Conservation (phyloP, 257 asterid species). For the Nicotiana undulata region DNA sequence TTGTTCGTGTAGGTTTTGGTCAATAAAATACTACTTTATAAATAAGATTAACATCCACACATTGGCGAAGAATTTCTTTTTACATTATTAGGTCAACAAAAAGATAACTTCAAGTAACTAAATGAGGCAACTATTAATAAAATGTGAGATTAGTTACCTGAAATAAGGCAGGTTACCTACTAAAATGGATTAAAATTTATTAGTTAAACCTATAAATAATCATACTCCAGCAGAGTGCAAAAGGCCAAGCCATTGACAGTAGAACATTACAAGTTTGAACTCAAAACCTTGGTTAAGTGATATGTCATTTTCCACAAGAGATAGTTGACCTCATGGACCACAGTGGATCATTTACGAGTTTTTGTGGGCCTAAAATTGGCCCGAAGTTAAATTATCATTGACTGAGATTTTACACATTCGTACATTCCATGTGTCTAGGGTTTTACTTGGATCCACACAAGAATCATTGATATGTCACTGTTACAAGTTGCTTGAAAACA, state of each 20-base stretch:
- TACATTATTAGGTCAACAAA: too few relatives aligned
- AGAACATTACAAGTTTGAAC: background rate
- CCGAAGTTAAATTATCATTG: background rate
- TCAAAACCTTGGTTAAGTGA: background rate
- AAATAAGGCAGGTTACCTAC: too few relatives aligned
- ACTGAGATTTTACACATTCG: background rate
- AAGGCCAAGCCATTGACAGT: background rate
- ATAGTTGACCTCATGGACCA: background rate
- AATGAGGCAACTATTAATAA: too few relatives aligned
- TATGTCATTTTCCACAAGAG: background rate
- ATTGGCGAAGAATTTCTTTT: too few relatives aligned
- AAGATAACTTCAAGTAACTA: too few relatives aligned
- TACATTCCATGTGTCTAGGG: background rate
- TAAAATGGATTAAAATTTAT: too few relatives aligned
- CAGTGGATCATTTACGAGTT: background rate
- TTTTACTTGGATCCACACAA: background rate
- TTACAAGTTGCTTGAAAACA: background rate
- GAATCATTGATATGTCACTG: background rate
- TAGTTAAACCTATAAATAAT: background rate
- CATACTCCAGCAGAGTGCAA: background rate
- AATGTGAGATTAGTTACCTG: too few relatives aligned
- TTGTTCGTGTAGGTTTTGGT: too few relatives aligned
- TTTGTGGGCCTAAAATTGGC: constrained; percentile 1
- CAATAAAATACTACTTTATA: too few relatives aligned
- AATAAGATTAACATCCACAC: too few relatives aligned